Conservation (phyloP, 306 rosid species). For the Lotus japonicus region DNA sequence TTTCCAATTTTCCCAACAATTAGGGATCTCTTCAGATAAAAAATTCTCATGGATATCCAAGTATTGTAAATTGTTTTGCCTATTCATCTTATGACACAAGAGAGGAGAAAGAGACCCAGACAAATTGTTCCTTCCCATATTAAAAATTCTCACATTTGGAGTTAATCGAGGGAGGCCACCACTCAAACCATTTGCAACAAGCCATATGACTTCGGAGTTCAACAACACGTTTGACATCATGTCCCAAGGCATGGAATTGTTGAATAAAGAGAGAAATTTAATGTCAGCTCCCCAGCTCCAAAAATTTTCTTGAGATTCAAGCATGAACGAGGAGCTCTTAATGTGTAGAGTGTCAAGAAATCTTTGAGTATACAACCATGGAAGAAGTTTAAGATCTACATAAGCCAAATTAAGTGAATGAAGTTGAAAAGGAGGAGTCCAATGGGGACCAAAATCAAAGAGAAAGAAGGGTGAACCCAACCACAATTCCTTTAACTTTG, state of each 20-base stretch:
- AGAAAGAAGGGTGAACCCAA: neutral
- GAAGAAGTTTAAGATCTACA: neutral
- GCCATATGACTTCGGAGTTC: neutral
- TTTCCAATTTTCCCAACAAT: neutral
- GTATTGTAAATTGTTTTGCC: neutral
- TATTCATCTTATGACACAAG: neutral
- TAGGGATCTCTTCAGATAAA: neutral
- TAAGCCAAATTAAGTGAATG: accelerated
- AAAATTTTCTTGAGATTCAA: neutral
- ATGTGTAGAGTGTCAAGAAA: accelerated
- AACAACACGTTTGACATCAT: neutral
- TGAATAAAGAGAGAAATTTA: accelerated
- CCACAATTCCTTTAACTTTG: accelerated
- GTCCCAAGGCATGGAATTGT: neutral
- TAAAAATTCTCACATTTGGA: neutral
- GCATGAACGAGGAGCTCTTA: neutral
- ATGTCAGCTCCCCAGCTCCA: neutral
- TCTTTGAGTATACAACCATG: neutral
- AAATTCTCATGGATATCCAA: neutral
- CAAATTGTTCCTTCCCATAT: accelerated
- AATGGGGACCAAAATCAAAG: neutral
- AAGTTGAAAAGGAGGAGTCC: neutral
- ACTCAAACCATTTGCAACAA: neutral
- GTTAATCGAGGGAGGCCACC: neutral
- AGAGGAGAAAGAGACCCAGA: neutral